These are phyloP conservation scores for Candida qinlingensis DNA, from an alignment of 805 yeast species.

Conservation along the genomic window DNA sequence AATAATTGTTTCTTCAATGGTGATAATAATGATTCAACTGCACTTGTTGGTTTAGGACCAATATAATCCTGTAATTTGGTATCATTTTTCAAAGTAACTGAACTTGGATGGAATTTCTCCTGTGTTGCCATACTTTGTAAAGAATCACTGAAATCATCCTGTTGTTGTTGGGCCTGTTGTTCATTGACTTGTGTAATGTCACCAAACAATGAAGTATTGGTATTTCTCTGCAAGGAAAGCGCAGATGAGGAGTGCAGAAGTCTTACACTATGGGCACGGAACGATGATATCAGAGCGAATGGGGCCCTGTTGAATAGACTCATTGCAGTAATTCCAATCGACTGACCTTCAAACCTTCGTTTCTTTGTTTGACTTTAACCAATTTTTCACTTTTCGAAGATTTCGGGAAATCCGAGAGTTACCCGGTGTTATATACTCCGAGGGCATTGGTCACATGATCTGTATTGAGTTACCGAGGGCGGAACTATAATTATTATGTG, in stretches of 20 bases:
- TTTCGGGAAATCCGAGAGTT: not conserved
- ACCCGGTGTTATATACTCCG: not conserved
- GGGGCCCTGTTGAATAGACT: conserved; percentile 1
- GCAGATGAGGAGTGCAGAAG: not conserved
- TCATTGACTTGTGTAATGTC: conserved; percentile 20
- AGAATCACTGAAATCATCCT: conserved; percentile 21
- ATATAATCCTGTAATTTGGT: conserved; percentile 41
- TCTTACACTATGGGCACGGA: not conserved
- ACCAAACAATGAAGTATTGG: conserved; percentile 18
- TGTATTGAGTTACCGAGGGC: no score
- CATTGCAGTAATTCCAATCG: not conserved
- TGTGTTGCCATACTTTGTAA: conserved; percentile 21
- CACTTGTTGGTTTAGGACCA: conserved; percentile 44
- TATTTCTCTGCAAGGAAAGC: not conserved
- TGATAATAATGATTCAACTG: conserved; percentile 51
- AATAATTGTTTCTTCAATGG: conserved; percentile 71
- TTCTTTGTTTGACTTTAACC: not conserved
- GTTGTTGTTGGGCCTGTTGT: conserved; percentile 11
- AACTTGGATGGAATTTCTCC: conserved; percentile 17
- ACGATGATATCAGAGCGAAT: conserved; percentile 3
- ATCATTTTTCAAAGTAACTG: conserved; percentile 31
- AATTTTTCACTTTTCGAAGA: not conserved
- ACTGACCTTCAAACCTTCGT: no score
- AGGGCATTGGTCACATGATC: no score
- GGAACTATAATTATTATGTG: no score